Base-by-base conservation (phyloP, 768 basidiomycete genomes). In the Podaxis sp. region DNA sequence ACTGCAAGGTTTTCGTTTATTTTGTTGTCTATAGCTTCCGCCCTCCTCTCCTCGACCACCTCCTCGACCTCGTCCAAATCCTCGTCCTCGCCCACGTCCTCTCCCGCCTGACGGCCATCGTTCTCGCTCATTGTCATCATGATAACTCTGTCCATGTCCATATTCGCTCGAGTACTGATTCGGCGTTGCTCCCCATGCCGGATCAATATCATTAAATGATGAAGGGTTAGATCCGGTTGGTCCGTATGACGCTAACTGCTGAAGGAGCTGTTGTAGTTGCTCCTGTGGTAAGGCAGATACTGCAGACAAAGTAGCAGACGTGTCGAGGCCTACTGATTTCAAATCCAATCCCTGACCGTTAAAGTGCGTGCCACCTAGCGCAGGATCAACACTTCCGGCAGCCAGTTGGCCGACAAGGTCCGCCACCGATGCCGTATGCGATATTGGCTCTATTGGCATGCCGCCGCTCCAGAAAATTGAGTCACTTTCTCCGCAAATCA, bases 1-100 rank as follows among this genome's bases (percentile, higher is more conserved):
- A 83, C 82, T 89, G 89, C 91, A 93, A 78, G 89, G 87, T 87
- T 85, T 87, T 87, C 88, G 85, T 86, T 87, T 91, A 85, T 79
- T 90, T 76, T 83, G 61, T 27, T 62, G 82, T 88, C 83, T 89
- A 88, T 80, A 85, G 66, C 84, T 86, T 64, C 82, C 83, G 49
- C 83, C 83, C 43, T 81, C 83, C 63, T 79, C 80, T 59, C 75
- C 79, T 63, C 80, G 69, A 54, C 78, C 76, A 43, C 80, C 71
- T 54, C 85, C 83, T 54, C 88, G 75, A 60, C 87, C 85, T 58
- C 86, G 77, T 40, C 89, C 85, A 55, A 86, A 78, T 49, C 82
- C 82, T 57, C 86, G 78, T 50, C 80, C 80, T 55, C 73, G 68
- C 9, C 69, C 66, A 33, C 81, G 73, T n/a, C 82, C 83, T 63